Conservation (phyloP, 306 rosid genomes). For the Sicyos baderoa region DNA sequence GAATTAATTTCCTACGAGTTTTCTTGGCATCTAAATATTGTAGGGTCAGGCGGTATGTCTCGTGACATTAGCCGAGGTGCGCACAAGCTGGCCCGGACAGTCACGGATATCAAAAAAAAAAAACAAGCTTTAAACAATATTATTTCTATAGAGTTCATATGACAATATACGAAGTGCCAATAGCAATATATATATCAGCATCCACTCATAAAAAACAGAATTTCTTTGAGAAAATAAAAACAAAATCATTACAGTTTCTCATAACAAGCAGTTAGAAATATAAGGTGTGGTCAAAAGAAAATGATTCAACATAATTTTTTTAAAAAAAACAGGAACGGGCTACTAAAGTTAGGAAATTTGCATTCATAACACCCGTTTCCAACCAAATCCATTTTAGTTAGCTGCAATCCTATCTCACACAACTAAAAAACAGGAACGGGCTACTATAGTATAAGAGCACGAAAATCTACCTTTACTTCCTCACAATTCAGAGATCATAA, state of each 20-base stretch:
- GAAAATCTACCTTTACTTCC: conserved; percentile 99
- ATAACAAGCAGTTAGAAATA: neutral
- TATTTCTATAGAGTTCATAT: neutral
- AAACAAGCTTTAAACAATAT: neutral
- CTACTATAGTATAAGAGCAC: conserved; percentile 63
- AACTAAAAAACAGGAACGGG: conserved; percentile 43
- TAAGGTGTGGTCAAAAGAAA: neutral
- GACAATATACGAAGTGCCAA: neutral
- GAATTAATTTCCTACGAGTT: too few species aligned
- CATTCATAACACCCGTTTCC: conserved; percentile 17
- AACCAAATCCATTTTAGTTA: conserved; percentile 23
- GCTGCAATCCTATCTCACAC: conserved; percentile 44
- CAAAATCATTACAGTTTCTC: neutral
- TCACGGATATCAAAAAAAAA: too few species aligned
- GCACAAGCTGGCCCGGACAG: too few species aligned
- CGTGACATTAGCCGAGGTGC: too few species aligned
- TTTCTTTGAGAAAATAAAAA: neutral
- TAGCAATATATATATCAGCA: neutral
- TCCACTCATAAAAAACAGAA: neutral
- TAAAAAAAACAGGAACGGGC: too few species aligned
- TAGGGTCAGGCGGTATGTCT: too few species aligned
- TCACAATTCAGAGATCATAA: conserved; percentile 99
- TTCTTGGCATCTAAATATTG: too few species aligned
- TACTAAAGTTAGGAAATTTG: conserved; percentile 18
- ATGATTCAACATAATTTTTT: neutral